A percentile compares a stretch with the other conserved stretches of the same genome.
Conservation (phyloP, 305 asterid genomes). For the Solanum hybrid region DNA sequence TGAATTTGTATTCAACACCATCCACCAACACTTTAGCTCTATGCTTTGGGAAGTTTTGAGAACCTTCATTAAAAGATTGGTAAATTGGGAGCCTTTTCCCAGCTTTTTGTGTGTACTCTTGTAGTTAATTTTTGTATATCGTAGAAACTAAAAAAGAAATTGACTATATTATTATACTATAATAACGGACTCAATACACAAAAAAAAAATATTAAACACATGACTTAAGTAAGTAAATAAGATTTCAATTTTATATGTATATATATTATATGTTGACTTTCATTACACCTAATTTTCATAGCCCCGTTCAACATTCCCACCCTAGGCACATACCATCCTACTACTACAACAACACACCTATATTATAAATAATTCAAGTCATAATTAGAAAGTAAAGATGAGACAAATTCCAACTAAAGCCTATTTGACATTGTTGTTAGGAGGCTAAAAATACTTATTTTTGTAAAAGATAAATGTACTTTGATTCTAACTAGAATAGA, state of each 20-base stretch:
- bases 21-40: slow-evolving; percentile 8
- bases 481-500: neutral
- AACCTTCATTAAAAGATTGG: no score
- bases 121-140: no score
- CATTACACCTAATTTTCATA: neutral
- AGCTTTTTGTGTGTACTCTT: no score
- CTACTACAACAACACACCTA: neutral
- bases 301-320: neutral
- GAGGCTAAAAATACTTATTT: neutral
- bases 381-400: neutral
- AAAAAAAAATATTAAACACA: neutral
- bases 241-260: no score
- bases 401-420: neutral
- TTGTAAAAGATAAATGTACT: no score
- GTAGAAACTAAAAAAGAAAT: neutral
- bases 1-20: neutral
- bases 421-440: neutral
- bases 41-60: neutral
- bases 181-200: neutral
- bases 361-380: neutral
- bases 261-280: neutral
- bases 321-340: neutral
- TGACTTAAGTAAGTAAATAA: neutral
- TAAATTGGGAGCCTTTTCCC: no score
- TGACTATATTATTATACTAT: neutral